phyloP scores from a whole-genome alignment of 1,284 basidiomycete species.

The Abortiporus biennis region DNA sequence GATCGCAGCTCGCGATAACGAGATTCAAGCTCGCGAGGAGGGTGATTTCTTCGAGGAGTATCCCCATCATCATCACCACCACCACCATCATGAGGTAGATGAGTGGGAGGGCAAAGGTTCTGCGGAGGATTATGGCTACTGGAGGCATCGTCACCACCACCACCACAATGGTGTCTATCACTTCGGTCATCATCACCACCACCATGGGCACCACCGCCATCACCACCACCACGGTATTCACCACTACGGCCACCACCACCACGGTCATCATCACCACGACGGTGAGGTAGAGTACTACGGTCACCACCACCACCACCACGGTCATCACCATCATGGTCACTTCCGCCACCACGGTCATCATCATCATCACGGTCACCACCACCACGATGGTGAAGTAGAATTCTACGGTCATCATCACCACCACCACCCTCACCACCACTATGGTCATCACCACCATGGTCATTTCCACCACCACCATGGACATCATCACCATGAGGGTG shows the following conservation, averaged over 20 bases:
- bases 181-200: no score
- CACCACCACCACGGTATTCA: neutral
- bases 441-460: no score
- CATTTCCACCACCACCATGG: neutral
- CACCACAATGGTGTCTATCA: no score
- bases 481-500: neutral
- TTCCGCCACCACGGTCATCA: neutral
- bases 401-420: neutral
- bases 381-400: neutral
- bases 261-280: neutral
- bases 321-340: neutral
- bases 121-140: no score
- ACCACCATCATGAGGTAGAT: no score
- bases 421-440: no score
- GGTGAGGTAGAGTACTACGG: neutral
- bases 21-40: neutral
- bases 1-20: no score
- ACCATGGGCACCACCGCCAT: neutral
- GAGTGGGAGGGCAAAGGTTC: no score
- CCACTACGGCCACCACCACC: neutral
- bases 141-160: no score
- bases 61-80: neutral
- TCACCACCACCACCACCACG: neutral
- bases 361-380: neutral
- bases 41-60: neutral